Conservation (phyloP, 352 stramenopile genomes). For the Pythium myriotylum region DNA sequence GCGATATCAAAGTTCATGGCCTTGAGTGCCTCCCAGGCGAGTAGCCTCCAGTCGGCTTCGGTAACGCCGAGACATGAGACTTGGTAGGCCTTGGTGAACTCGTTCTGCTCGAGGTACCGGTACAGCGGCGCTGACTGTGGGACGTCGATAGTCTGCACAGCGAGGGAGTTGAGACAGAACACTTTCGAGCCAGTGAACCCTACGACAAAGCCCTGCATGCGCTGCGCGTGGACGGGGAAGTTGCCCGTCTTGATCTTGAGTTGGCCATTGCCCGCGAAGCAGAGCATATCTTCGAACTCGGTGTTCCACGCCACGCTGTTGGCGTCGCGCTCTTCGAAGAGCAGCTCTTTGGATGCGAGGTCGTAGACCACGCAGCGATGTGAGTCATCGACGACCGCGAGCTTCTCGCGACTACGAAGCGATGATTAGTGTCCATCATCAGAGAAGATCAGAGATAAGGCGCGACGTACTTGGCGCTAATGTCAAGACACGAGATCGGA, state of each 20-base stretch:
- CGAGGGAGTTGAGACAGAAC: conserved; percentile 88
- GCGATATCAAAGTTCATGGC: conserved; percentile 82
- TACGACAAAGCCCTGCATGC: conserved; percentile 92
- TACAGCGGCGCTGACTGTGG: conserved; percentile 89
- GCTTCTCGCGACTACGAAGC: conserved; percentile 68
- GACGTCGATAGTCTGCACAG: conserved; percentile 91
- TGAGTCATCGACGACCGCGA: conserved; percentile 91
- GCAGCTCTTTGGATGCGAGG: conserved; percentile 86
- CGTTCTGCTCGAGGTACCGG: conserved; percentile 88
- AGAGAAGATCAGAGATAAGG: no score
- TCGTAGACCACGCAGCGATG: conserved; percentile 92
- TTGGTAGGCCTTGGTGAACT: conserved; percentile 88
- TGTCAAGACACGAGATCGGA: conserved; percentile 89
- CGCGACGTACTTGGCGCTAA: conserved; percentile 78
- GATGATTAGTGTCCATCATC: background rate
- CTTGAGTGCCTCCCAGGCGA: conserved; percentile 88
- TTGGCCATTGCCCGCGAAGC: conserved; percentile 86
- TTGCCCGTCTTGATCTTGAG: conserved; percentile 92
- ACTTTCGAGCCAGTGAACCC: conserved; percentile 93
- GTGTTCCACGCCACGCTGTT: conserved; percentile 95
- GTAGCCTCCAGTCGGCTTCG: conserved; percentile 86
- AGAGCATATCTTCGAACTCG: conserved; percentile 94
- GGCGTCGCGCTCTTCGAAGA: conserved; percentile 85
- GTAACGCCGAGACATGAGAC: conserved; percentile 95
- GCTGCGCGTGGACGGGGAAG: conserved; percentile 89